Base-by-base conservation (phyloP, 2,329 filamentous ascomycete species). In the Fusarium coicis region DNA sequence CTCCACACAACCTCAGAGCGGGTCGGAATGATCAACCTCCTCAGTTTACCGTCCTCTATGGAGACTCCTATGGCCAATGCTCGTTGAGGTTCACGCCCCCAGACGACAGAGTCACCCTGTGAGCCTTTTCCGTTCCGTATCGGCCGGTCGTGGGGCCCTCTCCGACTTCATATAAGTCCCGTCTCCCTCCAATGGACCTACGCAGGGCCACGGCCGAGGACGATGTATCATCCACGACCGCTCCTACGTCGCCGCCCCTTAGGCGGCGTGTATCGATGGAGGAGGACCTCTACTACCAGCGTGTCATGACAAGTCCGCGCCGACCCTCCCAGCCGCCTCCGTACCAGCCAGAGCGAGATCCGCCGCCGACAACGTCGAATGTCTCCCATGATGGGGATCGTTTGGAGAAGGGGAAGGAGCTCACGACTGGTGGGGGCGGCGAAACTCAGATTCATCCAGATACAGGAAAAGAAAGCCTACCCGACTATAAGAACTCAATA, bases 401-500 rank as follows among this genome's bases (percentile, higher is more conserved):
- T 68, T 68, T 58, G 40, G 63, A 46, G 47, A 72, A 75, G 61
- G 68, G 68, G 57, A 73, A 75, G 37, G 57, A 68, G 42, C 59
- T 74, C 53, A 71, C 52, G 59, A 54, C 69, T 71, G 62, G 64
- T 53, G 74, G 75, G 72, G 74, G 69, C 69, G 76, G 72, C 64
- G 39, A 66, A 59, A 58, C 34, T 42, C 58, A 53, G 44, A 53
- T 60, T 54, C 55, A 54, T 55, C 50, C 67, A 44, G 55, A 62
- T 36, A 64, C 60, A 40, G 52, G 82, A 59, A 78, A 81, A 42
- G 87, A 90, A 72, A 76, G 79, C 36, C 81, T 90, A 40, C 89
- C 90, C n/a, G 75, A 79, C 30, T 92, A 92, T 78, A 87, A 87
- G 53, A 89, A 85, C 75, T 86, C 85, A 76, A 85, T 91, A 61